Evolutionary conservation across 305 asterid species (phyloP), one percentile per base, ranked within the genome.

Genomic region (Fraxinus sp.): DNA sequence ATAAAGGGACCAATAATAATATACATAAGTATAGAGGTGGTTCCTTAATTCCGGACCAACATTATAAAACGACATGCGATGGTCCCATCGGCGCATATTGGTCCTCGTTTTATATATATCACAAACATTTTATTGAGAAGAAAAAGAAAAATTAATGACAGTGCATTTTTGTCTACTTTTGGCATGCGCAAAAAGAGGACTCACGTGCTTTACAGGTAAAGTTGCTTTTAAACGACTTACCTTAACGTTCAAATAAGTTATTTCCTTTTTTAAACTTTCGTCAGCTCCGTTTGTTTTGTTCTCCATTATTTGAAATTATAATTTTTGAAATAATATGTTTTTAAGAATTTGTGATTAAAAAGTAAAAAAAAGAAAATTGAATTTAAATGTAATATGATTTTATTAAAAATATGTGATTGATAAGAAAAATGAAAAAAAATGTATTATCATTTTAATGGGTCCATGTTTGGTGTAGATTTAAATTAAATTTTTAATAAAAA

Each of bases 31-130:
- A 79, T 77, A 79, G 82, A 82, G 77, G 43, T 77, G 88, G 91
- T 88, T 88, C 85, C 89, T 83, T 86, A 86, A 88, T 88, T 86
- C 88, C 88, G 71, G 89, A 88, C 88, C 88, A 83, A 80, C 84
- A 81, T 72, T 78, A 70, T 74, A 80, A 62, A 71, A 81, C 74
- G 86, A 39, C 33, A 37, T 78, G 90, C 90, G 85, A 5, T 35
- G 37, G 37, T 35, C 7, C 49, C 75, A 30, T 30, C 35, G 85
- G 78, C 72, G 68, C 79, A 82, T 32, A 22, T 36, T 83, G 3
- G 8, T 66, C 35, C 36, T 26, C 30, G n/a, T 37, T 26, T n/a
- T 74, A 35, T 32, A 41, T 43, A 41, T 41, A 10, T 41, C 16
- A 43, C 49, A 10, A 43, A 43, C 14, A 55, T 14, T 16, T 52